A percentile compares a stretch with the other conserved stretches of the same genome.
Conservation (phyloP, 805 yeast genomes). For the Brettanomyces custersianus region DNA sequence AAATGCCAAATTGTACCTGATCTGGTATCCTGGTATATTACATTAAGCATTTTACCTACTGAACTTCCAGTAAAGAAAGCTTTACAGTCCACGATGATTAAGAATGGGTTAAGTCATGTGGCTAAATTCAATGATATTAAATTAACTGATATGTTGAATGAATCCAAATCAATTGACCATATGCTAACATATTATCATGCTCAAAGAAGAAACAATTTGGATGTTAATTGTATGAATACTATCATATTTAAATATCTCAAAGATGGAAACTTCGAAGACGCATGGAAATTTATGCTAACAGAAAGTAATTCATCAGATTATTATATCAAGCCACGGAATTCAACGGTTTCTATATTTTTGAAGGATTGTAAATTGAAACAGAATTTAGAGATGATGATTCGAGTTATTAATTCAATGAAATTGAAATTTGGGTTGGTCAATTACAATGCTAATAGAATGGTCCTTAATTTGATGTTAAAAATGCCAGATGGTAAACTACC, state of each 20-base stretch:
- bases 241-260: conserved; percentile 12
- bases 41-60: conserved; percentile 14
- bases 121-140: conserved; percentile 11
- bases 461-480: conserved; percentile 10
- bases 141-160: conserved; percentile 11
- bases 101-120: conserved; percentile 1
- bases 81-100: conserved; percentile 7
- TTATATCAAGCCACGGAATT: conserved; percentile 8
- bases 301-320: neutral
- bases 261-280: conserved; percentile 7
- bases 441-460: conserved; percentile 9
- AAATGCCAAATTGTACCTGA: conserved; percentile 10
- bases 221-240: conserved; percentile 15
- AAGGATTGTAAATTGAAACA: conserved; percentile 9
- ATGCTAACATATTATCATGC: conserved; percentile 9
- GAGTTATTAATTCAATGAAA: conserved; percentile 11
- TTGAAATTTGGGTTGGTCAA: conserved; percentile 9
- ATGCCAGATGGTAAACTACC: conserved; percentile 6
- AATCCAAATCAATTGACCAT: conserved; percentile 5
- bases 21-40: conserved; percentile 14
- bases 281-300: conserved; percentile 14
- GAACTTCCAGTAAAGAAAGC: conserved; percentile 7
- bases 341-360: conserved; percentile 16
- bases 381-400: conserved; percentile 10
- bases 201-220: conserved; percentile 6